Percentiles rank a stretch among this genome's conserved stretches.
These are phyloP conservation scores for Cladophialophora bantiana DNA, from an alignment of 2,329 filamentous ascomycete species.

Conservation along the genomic window DNA sequence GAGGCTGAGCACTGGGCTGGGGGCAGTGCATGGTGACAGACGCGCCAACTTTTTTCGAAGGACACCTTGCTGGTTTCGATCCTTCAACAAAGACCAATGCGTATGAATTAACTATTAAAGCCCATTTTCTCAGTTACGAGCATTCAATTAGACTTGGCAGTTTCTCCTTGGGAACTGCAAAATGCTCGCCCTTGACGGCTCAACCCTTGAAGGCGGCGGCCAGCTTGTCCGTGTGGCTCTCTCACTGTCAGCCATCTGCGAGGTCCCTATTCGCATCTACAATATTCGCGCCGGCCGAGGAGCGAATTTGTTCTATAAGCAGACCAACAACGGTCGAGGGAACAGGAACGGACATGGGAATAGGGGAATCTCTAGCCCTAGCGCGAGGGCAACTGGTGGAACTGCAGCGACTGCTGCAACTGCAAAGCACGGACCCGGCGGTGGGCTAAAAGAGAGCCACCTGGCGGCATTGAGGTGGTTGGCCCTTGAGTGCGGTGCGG, in stretches of 20 bases:
- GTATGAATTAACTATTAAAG: not conserved
- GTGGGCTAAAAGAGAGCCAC: slow-evolving; percentile 65
- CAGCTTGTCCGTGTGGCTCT: slow-evolving; percentile 66
- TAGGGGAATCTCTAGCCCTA: not conserved
- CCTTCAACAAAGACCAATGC: not conserved
- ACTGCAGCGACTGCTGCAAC: slow-evolving; percentile 9
- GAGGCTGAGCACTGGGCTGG: not conserved
- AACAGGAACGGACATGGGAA: slow-evolving; percentile 5
- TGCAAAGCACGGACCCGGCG: slow-evolving; percentile 45
- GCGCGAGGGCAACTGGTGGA: too few relatives aligned
- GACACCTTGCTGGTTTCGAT: not conserved
- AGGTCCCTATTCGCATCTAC: slow-evolving; percentile 57
- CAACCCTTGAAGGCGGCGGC: slow-evolving; percentile 67
- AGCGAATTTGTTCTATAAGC: slow-evolving; percentile 3
- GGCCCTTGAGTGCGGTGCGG: slow-evolving; percentile 56
- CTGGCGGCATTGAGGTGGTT: slow-evolving; percentile 63
- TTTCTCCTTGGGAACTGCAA: not conserved
- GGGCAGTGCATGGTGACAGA: not conserved
- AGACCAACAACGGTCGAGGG: not conserved
- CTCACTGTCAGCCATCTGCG: slow-evolving; percentile 61
- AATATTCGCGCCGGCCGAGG: slow-evolving; percentile 61
- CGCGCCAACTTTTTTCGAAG: not conserved
- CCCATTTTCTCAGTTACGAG: not conserved
- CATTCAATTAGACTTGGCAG: not conserved
- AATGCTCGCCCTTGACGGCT: slow-evolving; percentile 58